Conservation (phyloP, 495 filamentous ascomycete species). For the Pyrenopolyporus hunteri region DNA sequence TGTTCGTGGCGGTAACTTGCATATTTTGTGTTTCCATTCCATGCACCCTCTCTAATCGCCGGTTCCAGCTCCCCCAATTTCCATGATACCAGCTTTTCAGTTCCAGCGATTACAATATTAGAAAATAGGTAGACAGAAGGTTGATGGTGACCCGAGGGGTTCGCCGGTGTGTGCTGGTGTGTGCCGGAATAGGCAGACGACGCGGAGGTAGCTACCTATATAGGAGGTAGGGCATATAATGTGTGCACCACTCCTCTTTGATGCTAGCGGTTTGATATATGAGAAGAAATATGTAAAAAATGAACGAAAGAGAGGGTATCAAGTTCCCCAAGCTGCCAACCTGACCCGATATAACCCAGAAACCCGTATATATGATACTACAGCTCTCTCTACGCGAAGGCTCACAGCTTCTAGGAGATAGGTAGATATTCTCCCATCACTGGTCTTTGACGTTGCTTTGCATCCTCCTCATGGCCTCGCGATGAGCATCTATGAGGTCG, state of each 20-base stretch:
- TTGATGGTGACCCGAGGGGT: not conserved
- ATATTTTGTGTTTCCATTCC: conserved; percentile 26
- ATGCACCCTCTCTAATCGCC: conserved; percentile 19
- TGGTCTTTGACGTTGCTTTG: conserved; percentile 70
- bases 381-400: conserved; percentile 3
- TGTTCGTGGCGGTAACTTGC: conserved; percentile 2
- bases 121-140: conserved; percentile 24
- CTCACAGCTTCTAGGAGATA: conserved; percentile 21
- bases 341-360: not conserved
- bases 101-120: conserved; percentile 30
- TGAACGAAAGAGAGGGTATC: conserved; percentile 37
- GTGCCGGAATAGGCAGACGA: not conserved
- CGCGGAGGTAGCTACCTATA: no score
- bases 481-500: conserved; percentile 77
- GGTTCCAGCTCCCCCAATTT: not conserved
- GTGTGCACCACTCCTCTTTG: not conserved
- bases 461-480: conserved; percentile 82
- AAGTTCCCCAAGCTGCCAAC: conserved; percentile 17
- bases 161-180: not conserved
- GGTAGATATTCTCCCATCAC: conserved; percentile 12
- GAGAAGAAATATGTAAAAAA: conserved; percentile 2
- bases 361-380: conserved; percentile 17
- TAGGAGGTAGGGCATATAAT: no score
- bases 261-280: not conserved
- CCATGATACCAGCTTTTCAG: not conserved